Conservation (phyloP, 495 filamentous ascomycete genomes). For the Neurospora sp. region DNA sequence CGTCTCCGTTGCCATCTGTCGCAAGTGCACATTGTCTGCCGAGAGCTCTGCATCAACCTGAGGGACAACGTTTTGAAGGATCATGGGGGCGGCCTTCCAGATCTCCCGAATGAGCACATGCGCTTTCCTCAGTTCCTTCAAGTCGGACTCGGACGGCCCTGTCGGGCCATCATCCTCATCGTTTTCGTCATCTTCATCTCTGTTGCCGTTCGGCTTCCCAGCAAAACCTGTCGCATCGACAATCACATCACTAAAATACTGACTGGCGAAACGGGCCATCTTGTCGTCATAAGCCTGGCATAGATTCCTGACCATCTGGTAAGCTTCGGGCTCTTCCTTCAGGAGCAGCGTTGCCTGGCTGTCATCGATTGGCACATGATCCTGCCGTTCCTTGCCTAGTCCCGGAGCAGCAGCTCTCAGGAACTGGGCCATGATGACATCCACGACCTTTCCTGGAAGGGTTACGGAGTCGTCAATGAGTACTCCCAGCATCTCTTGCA, state of each 20-base stretch:
- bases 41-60: slow-evolving; percentile 88
- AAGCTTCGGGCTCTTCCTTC: slow-evolving; percentile 82
- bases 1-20: slow-evolving; percentile 81
- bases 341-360: slow-evolving; percentile 65
- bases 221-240: slow-evolving; percentile 64
- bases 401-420: slow-evolving; percentile 68
- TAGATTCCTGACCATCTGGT: slow-evolving; percentile 90
- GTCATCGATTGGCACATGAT: slow-evolving; percentile 26
- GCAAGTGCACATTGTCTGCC: slow-evolving; percentile 77
- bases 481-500: slow-evolving; percentile 74
- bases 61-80: slow-evolving; percentile 86
- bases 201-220: slow-evolving; percentile 38
- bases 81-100: slow-evolving; percentile 83
- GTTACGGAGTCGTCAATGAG: slow-evolving; percentile 77
- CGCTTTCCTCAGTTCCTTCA: slow-evolving; percentile 80
- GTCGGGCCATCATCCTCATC: slow-evolving; percentile 48
- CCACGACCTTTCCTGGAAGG: slow-evolving; percentile 76
- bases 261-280: slow-evolving; percentile 86
- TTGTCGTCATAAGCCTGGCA: slow-evolving; percentile 85
- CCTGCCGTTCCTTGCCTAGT: slow-evolving; percentile 42
- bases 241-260: slow-evolving; percentile 96
- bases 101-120: slow-evolving; percentile 84
- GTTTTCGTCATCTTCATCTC: slow-evolving; percentile 54
- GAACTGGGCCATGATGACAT: slow-evolving; percentile 92
- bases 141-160: slow-evolving; percentile 67